Conservation (phyloP, 2,329 filamentous ascomycete genomes). For the Monascus ruber region DNA sequence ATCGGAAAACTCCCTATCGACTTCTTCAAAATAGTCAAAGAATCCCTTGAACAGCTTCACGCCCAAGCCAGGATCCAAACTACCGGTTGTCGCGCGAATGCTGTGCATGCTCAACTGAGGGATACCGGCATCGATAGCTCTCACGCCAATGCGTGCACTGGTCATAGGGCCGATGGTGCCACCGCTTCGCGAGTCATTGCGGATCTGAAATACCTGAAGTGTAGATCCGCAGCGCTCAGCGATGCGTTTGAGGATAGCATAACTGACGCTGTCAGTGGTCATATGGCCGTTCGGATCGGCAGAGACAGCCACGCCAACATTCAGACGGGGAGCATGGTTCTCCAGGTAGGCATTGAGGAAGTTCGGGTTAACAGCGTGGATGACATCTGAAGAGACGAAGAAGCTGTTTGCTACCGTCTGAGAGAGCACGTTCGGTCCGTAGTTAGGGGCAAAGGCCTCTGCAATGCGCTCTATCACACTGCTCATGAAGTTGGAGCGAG, state of each 20-base stretch:
- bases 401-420: conserved; percentile 87
- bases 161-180: conserved; percentile 94
- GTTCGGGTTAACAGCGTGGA: conserved; percentile 89
- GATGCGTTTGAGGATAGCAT: conserved; percentile 65
- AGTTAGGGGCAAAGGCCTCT: conserved; percentile 44
- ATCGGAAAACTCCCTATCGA: conserved; percentile 63
- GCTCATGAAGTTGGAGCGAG: conserved; percentile 77
- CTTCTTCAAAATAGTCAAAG: conserved; percentile 71
- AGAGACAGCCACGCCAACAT: conserved; percentile 71
- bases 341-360: conserved; percentile 75
- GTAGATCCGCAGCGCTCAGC: conserved; percentile 61
- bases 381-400: conserved; percentile 85
- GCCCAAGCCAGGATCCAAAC: conserved; percentile 74
- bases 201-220: conserved; percentile 85
- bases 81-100: conserved; percentile 77
- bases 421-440: conserved; percentile 50
- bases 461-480: conserved; percentile 69
- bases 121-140: conserved; percentile 77
- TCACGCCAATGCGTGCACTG: conserved; percentile 65
- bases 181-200: conserved; percentile 80
- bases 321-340: conserved; percentile 76
- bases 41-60: conserved; percentile 84
- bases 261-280: conserved; percentile 83
- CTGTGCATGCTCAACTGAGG: conserved; percentile 91
- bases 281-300: conserved; percentile 88